Evolutionary conservation across 148 eudicot species (phyloP), one percentile per base, ranked within the genome.

Genomic region (Cornus kousa): DNA sequence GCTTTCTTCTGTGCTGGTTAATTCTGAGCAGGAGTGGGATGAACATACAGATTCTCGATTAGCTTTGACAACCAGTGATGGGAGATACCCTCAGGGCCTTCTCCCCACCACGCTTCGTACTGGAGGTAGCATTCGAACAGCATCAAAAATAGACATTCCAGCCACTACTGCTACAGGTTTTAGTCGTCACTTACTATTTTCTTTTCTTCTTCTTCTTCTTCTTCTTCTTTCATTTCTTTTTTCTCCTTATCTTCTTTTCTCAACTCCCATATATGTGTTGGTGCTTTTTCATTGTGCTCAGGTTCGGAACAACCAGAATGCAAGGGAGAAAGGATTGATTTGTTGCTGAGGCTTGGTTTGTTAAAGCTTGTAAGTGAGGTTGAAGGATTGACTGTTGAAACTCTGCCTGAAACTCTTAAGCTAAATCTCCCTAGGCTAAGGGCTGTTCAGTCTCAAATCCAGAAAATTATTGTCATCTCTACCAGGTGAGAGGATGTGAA

Each of bases 81-180:
- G 64, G 20, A 69, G 79, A 71, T 75, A 62, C 22, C 68, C 86
- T 62, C 86, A 78, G 23, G 85, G 82, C 23, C 80, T 86, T 53
- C 90, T 89, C 39, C 80, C 90, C 31, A 75, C 85, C 65, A 78
- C 91, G 67, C 91, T 90, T 78, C 84, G 90, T 73, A 92, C 91
- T 28, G 97, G 97, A 69, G 97, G 91, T 66, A 85, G 85, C 80
- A 81, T 82, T 55, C 79, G 88, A 64, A 82, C 65, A 13, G 59
- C 59, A 14, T 53, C 59, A 53, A 71, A 55, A 67, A 23, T 17
- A 48, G 67, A 53, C 12, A 40, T 72, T 46, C 60, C 81, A 69
- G 65, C 67, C 17, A n/a, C 69, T 55, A 73, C n/a, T 50, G 31
- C 72, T 72, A 68, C 79, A 59, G 86, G 86, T 83, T 67, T 43